Percentiles rank a stretch among this genome's conserved stretches.
Conservation (phyloP, 352 stramenopile species). For the Phytophthora hybrid region DNA sequence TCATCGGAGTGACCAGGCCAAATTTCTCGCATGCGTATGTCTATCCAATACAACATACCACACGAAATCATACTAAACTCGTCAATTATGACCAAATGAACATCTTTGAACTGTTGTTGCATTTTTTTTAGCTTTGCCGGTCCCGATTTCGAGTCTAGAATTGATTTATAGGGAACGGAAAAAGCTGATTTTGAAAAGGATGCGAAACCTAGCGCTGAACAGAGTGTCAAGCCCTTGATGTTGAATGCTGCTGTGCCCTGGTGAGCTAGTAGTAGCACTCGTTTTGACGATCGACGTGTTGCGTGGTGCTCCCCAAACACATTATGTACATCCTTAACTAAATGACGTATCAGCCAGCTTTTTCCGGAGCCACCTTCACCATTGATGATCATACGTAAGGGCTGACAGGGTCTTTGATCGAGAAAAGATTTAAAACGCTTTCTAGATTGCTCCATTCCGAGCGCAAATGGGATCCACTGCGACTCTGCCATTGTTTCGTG, state of each 20-base stretch:
- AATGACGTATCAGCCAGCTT: background rate
- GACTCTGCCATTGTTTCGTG: background rate
- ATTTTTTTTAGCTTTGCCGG: background rate
- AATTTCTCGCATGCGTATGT: background rate
- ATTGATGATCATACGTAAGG: slow-evolving; percentile 1
- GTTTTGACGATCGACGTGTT: background rate
- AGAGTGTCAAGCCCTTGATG: slow-evolving; percentile 6
- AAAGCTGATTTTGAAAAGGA: background rate
- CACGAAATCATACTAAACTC: too few relatives aligned
- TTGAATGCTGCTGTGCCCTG: slow-evolving; percentile 8
- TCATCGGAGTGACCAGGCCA: background rate
- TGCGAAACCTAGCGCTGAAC: background rate
- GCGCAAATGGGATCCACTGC: slow-evolving; percentile 1
- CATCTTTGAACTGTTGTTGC: background rate
- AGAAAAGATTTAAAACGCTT: background rate
- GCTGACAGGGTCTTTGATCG: background rate
- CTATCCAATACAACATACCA: too few relatives aligned
- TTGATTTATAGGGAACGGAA: background rate
- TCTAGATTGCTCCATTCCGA: background rate
- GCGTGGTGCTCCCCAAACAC: background rate
- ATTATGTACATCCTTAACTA: background rate
- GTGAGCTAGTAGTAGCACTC: background rate
- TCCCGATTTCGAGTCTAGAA: background rate
- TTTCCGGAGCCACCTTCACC: too few relatives aligned
- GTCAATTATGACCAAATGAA: background rate